Base-by-base conservation (phyloP, 1,139 yeast species). In the Taiozyma sp. region DNA sequence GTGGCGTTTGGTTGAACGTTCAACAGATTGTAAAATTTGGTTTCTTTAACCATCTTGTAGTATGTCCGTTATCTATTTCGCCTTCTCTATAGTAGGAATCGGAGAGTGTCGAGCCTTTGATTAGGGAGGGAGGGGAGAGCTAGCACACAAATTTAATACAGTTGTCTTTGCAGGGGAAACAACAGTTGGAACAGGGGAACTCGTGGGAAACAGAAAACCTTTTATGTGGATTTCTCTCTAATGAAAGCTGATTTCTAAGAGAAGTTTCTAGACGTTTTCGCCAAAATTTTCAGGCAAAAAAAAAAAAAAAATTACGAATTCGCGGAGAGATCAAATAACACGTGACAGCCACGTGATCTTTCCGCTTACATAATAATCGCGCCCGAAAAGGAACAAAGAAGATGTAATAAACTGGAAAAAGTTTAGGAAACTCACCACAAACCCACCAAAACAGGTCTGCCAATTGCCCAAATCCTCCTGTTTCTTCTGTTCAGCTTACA, bases 1-100 rank as follows among this genome's bases (percentile, higher is more conserved):
- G 83, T 74, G 43, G 97, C 97, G 51, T 78, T 78, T 49, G 90
- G 83, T 32, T 87, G 66, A 48, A 92, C 96, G 50, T 96, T 97
- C 61, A 92, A 77, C 36, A 80, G 69, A 64, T 92, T 98, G 73
- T 93, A 93, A 58, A 86, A 79, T 68, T 87, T 87, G 44, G 97
- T 85, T 55, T 93, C 98, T 66, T 84, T 90, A 57, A 87, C 97
- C 98, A 93, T 92, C 60, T 55, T 68, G 12, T 24, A 19, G 30
- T 40, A 14, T 40, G 24, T 19, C 8, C 24, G 23, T 38, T 16
- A 38, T 38, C 24, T 38, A 38, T 13, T 38, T 36, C 19, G 41
- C 41, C 41, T 38, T 38, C 24, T 38, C 14, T 6, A n/a, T 32
- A 32, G 19, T 19, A 19, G 19, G 8, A 32, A n/a, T n/a, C 36